Conservation (phyloP, 345 rosid species). For the Boechera stricta region DNA sequence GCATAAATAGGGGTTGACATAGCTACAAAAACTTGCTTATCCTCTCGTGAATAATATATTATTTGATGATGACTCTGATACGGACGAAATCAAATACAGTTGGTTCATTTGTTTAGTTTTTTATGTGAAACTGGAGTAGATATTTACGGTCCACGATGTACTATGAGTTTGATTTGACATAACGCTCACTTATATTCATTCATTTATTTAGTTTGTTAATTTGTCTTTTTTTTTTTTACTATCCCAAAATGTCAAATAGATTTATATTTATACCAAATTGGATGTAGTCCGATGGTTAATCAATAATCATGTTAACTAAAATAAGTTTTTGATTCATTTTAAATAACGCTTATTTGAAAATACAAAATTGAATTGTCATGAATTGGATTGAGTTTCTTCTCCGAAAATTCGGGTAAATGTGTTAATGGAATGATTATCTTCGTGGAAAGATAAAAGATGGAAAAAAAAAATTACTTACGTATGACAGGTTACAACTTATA, state of each 20-base stretch:
- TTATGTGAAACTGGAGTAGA: not conserved
- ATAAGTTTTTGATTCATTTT: not conserved
- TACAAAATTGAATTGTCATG: not conserved
- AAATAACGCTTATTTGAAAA: not conserved
- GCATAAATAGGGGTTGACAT: conserved; percentile 43
- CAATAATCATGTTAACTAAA: not conserved
- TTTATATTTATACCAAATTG: not conserved
- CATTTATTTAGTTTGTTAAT: not conserved
- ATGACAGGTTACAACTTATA: conserved; percentile 10
- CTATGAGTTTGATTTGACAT: not conserved
- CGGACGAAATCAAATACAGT: conserved; percentile 1
- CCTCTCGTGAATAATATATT: conserved; percentile 6
- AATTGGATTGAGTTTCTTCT: conserved; percentile 9
- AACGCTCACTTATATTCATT: too few relatives aligned
- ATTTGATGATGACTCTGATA: conserved; percentile 27
- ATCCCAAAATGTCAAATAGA: not conserved
- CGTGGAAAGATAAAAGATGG: conserved; percentile 10
- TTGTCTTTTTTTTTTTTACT: too few relatives aligned
- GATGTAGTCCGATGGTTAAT: not conserved
- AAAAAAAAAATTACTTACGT: not conserved
- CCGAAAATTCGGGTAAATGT: not conserved
- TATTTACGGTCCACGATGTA: conserved; percentile 7
- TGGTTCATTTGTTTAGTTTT: not conserved
- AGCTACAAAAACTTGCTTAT: conserved; percentile 27
- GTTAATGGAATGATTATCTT: not conserved